Conservation (phyloP, 805 yeast genomes). For the Maudiozyma serrabonitensis region DNA sequence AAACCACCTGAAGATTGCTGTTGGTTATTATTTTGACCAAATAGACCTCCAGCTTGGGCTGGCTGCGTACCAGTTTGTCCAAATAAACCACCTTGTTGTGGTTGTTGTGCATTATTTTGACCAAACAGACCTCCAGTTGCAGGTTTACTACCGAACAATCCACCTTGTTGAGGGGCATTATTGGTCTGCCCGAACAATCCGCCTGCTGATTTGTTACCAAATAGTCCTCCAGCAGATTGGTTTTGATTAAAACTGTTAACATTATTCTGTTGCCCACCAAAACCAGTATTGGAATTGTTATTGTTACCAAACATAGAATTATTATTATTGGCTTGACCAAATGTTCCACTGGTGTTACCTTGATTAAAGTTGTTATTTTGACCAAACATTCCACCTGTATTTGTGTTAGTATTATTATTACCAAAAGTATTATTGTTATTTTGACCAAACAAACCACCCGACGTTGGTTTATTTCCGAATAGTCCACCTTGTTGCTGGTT, state of each 20-base stretch:
- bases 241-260: conserved; percentile 1
- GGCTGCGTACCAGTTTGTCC: conserved; percentile 8
- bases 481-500: conserved; percentile 29
- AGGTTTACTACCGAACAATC: conserved; percentile 9
- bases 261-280: conserved; percentile 4
- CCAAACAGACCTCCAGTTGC: neutral
- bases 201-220: conserved; percentile 7
- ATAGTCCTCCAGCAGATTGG: conserved; percentile 13
- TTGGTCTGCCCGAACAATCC: conserved; percentile 6
- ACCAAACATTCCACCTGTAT: conserved; percentile 22
- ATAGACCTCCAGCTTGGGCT: conserved; percentile 7
- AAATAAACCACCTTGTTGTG: conserved; percentile 13
- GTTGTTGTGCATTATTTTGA: neutral
- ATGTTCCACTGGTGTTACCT: conserved; percentile 13
- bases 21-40: neutral
- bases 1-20: conserved; percentile 7
- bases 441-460: conserved; percentile 10
- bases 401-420: conserved; percentile 5
- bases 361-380: conserved; percentile 8
- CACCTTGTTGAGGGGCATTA: neutral
- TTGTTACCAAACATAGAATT: conserved; percentile 9
- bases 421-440: conserved; percentile 22
- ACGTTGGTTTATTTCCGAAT: conserved; percentile 28
- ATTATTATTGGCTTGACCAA: conserved; percentile 11
- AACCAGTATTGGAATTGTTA: neutral